phyloP scores from a whole-genome alignment of 2,329 filamentous ascomycete species.

The Corniculantispora saksenae region DNA sequence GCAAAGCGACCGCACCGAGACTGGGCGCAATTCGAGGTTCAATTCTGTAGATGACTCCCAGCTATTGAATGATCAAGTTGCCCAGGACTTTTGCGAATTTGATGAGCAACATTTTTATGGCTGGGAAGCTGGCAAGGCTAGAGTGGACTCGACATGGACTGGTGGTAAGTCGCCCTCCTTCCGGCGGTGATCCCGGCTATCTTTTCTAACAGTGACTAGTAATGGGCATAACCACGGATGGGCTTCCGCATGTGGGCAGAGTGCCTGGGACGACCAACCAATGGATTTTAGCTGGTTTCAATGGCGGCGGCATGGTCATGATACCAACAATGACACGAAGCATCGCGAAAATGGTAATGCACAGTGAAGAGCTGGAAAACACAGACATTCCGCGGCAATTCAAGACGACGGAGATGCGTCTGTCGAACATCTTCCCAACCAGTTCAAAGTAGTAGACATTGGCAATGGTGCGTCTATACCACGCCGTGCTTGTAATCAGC shows the following conservation, averaged over 20 bases:
- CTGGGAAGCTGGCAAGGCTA: neutral
- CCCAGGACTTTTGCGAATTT: neutral
- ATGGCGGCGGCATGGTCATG: constrained; percentile 1
- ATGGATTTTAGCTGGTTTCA: constrained; percentile 1
- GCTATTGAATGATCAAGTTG: neutral
- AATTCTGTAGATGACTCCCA: neutral
- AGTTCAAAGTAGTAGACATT: neutral
- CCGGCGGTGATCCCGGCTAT: too few relatives aligned
- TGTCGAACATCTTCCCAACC: neutral
- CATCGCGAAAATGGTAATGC: neutral
- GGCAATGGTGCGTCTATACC: too few relatives aligned
- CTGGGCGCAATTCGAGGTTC: neutral
- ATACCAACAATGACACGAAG: neutral
- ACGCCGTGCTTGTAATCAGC: too few relatives aligned
- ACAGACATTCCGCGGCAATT: neutral
- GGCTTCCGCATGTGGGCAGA: neutral
- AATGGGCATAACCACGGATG: neutral
- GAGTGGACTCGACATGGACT: neutral
- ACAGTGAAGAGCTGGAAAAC: neutral
- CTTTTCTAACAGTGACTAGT: neutral
- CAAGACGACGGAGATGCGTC: neutral
- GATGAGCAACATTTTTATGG: neutral
- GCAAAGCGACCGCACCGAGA: neutral
- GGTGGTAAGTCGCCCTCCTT: neutral
- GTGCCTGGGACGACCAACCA: neutral